Evolutionary conservation across 106 monocot genomes (phyloP).

Genomic region (Dendrobium catenatum): DNA sequence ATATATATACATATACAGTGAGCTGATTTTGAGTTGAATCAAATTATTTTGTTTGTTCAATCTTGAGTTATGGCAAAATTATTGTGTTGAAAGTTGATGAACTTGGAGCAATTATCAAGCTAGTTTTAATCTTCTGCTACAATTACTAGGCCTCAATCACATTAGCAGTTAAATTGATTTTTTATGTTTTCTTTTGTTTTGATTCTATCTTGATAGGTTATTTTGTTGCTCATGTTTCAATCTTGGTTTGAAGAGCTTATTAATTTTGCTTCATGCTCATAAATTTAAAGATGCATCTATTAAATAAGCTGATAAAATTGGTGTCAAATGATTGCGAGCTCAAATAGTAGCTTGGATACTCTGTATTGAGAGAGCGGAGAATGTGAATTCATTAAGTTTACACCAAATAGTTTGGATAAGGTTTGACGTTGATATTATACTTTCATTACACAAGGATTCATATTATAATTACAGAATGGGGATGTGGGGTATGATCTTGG

Average conservation of each 20-base stretch:
- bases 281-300: neutral
- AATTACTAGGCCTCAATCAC: neutral
- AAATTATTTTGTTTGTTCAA: too few species aligned
- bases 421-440: too few species aligned
- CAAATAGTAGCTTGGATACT: neutral
- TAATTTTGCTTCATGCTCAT: neutral
- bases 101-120: too few species aligned
- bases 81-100: too few species aligned
- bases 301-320: neutral
- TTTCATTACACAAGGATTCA: neutral
- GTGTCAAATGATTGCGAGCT: neutral
- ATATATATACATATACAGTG: too few species aligned
- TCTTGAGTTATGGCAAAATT: too few species aligned
- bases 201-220: neutral
- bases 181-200: neutral
- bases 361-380: neutral
- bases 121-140: neutral
- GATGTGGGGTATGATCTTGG: neutral
- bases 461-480: neutral
- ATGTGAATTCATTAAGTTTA: too few species aligned
- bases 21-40: too few species aligned
- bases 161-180: neutral
- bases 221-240: neutral
- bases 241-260: neutral
- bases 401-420: too few species aligned